Percentiles rank a stretch among this genome's conserved stretches.
Conservation (phyloP, 2,329 filamentous ascomycete species). For the Zelopaecilomyces penicillatus region DNA sequence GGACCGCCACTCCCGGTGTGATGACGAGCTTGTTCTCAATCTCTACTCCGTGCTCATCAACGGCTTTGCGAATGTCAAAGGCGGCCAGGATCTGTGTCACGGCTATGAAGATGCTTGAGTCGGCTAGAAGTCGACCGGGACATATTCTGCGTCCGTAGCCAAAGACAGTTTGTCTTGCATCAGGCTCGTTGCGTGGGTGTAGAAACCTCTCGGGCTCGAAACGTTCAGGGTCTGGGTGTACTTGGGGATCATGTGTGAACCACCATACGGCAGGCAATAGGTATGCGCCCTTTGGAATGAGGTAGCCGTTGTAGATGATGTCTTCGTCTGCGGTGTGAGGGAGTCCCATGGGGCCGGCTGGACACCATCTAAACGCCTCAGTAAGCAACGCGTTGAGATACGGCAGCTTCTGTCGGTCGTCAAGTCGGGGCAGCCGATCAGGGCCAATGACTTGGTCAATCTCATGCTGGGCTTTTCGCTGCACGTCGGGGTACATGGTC, state of each 20-base stretch:
- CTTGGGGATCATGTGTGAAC: constrained; percentile 52
- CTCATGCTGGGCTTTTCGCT: constrained; percentile 19
- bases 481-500: constrained; percentile 14
- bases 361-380: constrained; percentile 23
- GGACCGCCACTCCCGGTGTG: constrained; percentile 13
- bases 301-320: constrained; percentile 15
- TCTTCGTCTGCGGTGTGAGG: constrained; percentile 29
- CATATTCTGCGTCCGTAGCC: constrained; percentile 29
- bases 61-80: constrained; percentile 30
- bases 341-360: constrained; percentile 27
- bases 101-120: constrained; percentile 23
- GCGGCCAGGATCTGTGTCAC: constrained; percentile 35
- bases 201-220: constrained; percentile 28
- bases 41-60: constrained; percentile 12
- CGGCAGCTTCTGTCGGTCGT: constrained; percentile 19
- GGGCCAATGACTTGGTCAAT: constrained; percentile 21
- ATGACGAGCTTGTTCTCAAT: constrained; percentile 12
- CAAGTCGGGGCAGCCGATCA: constrained; percentile 18
- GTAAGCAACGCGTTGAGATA: constrained; percentile 24
- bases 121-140: constrained; percentile 24
- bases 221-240: constrained; percentile 39
- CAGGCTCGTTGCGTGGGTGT: constrained; percentile 18
- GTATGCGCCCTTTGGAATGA: constrained; percentile 20
- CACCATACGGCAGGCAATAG: constrained; percentile 17
- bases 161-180: constrained; percentile 22